A percentile compares a stretch with the other conserved stretches of the same genome.
Conservation (phyloP, 257 asterid species). For the Lavandula angustifolia region DNA sequence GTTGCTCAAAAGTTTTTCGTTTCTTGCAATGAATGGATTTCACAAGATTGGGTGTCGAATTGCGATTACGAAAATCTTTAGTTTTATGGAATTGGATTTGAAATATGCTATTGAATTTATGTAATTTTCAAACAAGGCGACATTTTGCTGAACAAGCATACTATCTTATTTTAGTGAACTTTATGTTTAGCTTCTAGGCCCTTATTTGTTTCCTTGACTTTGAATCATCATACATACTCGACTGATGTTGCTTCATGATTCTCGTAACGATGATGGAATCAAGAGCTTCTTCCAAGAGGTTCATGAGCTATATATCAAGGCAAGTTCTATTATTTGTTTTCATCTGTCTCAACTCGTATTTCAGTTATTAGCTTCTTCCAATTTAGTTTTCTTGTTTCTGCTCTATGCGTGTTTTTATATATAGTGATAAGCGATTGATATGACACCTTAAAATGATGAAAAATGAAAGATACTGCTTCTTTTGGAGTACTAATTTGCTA, state of each 20-base stretch:
- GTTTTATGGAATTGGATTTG: too few species aligned
- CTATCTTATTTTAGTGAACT: background rate
- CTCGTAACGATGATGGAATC: slow-evolving; percentile 97
- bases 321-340: slow-evolving; percentile 26
- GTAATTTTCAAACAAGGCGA: too few species aligned
- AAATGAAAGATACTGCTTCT: too few species aligned
- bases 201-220: slow-evolving; percentile 49
- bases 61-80: too few species aligned
- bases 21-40: too few species aligned
- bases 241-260: slow-evolving; percentile 93
- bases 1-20: too few species aligned
- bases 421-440: too few species aligned
- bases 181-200: background rate
- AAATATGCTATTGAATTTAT: too few species aligned
- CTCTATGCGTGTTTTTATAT: too few species aligned
- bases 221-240: slow-evolving; percentile 70
- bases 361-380: background rate
- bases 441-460: too few species aligned
- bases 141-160: slow-evolving; percentile 21
- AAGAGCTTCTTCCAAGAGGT: slow-evolving; percentile 98
- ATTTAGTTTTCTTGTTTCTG: too few species aligned
- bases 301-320: slow-evolving; percentile 93
- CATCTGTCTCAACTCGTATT: background rate
- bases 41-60: too few species aligned
- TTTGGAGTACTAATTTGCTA: background rate